Evolutionary conservation across 805 yeast genomes (phyloP), one percentile per base, ranked within the genome.

Genomic region (Wickerhamia fluorescens): DNA sequence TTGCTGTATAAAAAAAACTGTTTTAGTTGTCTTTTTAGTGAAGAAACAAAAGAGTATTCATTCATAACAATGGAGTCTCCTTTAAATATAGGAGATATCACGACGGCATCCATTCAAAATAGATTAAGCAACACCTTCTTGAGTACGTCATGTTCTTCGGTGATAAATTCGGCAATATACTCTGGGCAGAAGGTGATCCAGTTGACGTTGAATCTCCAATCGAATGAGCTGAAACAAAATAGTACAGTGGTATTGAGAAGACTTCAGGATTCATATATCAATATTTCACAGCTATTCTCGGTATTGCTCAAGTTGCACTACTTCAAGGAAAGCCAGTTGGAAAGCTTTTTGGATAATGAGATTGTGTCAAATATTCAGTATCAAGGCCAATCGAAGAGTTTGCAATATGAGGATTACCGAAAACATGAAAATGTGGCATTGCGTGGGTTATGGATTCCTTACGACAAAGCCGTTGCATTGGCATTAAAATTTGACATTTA

Each of bases 61-160:
- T n/a, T n/a, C n/a, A n/a, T n/a, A 26, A 21, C 27, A 33, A 63
- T 63, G 68, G 69, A 63, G 25, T 61, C 68, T 7, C 69, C 69
- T 11, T 43, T 60, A 28, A 42, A 56, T 30, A 44, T 56, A 11
- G 68, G 69, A 26, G 68, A 63, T 40, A 41, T 54, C 29, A 63
- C 69, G 33, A 53, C 68, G 21, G 51, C 50, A 35, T 56, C 63
- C 21, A 63, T 63, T 14, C 53, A 49, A 38, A 44, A 49, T 38
- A 50, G 53, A 22, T 49, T 63, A 23, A 44, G 38, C 24, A 56
- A 52, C 15, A 62, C 70, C 5, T 67, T 59, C 33, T 36, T 63
- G 18, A 40, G 40, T 20, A 37, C 44, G 10, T 38, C 53, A n/a
- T 30, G 41, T 10, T 38, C 42, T 19, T 33, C 48, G 7, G 22